Percentiles rank a stretch among this genome's conserved stretches.
Conservation (phyloP, 2,329 filamentous ascomycete genomes). For the Onygenales sp. region DNA sequence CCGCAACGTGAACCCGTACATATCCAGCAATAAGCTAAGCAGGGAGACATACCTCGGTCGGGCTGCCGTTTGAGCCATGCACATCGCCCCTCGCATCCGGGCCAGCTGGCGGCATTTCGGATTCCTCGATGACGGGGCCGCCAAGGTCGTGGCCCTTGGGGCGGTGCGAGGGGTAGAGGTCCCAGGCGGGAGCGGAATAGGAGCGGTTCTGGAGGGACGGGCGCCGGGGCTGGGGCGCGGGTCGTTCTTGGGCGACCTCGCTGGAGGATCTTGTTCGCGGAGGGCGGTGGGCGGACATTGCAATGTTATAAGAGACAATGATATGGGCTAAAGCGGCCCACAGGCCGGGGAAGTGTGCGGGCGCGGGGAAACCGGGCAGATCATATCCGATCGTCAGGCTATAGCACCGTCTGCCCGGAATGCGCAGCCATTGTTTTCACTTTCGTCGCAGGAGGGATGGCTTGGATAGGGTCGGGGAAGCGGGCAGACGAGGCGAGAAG, state of each 20-base stretch:
- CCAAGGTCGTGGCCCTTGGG: constrained; percentile 12
- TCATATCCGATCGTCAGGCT: not conserved
- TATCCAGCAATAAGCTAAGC: no score
- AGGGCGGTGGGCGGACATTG: constrained; percentile 16
- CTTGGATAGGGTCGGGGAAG: no score
- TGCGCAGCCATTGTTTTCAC: no score
- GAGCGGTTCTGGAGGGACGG: constrained; percentile 26
- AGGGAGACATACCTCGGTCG: constrained; percentile 19
- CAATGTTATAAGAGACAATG: not conserved
- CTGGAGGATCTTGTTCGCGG: constrained; percentile 24
- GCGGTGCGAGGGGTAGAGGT: constrained; percentile 19
- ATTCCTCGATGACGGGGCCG: constrained; percentile 20
- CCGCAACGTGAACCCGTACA: no score
- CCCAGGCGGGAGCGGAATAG: constrained; percentile 25
- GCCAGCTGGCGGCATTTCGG: constrained; percentile 14
- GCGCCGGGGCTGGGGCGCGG: constrained; percentile 16
- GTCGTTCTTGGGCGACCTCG: constrained; percentile 19
- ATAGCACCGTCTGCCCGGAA: no score
- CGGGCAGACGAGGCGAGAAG: no score
- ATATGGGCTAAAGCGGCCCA: no score
- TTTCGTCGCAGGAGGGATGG: no score
- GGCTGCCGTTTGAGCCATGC: constrained; percentile 3
- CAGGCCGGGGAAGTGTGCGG: no score
- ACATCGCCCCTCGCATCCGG: constrained; percentile 5
- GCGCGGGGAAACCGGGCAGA: not conserved